Evolutionary conservation across 1,284 basidiomycete genomes (phyloP), one percentile per base, ranked within the genome.

Genomic region (Tremellales sp.): DNA sequence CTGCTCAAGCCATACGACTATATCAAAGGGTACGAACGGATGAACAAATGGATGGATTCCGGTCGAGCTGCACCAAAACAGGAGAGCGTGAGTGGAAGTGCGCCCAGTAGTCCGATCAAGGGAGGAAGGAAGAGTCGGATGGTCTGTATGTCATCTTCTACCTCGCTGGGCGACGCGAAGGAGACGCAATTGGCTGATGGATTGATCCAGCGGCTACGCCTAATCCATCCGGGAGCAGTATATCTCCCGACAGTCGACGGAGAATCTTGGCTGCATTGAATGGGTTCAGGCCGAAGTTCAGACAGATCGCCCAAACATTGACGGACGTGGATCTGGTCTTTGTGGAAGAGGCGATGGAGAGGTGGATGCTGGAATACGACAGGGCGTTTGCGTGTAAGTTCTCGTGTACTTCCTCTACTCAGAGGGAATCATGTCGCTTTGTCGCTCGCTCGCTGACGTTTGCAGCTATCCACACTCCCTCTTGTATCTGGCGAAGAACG

Each of bases 301-400:
- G 91, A 62, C 87, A 88, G 7, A 86, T 96, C 48, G 91, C 94
- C 0, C 87, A 91, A 66, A 86, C 85, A 15, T 76, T 97, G 48
- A 85, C 86, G 50, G 90, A 97, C 72, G 84, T 97, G 81, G 94
- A 98, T 69, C 80, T 97, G n/a, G 88, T 97, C 15, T 96, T 96
- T 69, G 91, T 96, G 60, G 92, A 96, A 73, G 94, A 97, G 75
- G 92, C 89, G 0, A 97, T 97, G 65, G 94, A 98, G 70, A 84
- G 94, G 1, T 79, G 97, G 51, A 79, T 98, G 52, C 82, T 97
- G 17, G 92, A 97, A 67, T 97, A 97, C 67, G 93, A 97, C 67
- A 85, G 93, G 31, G 89, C 94, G 0, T 93, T 97, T 72, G 88
- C 87, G 10, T 68, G 70, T 70, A 48, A 55, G 69, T 59, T n/a